Evolutionary conservation across 768 basidiomycete genomes (phyloP), one percentile per base, ranked within the genome.

Genomic region (Strobilomyces dryophilus): DNA sequence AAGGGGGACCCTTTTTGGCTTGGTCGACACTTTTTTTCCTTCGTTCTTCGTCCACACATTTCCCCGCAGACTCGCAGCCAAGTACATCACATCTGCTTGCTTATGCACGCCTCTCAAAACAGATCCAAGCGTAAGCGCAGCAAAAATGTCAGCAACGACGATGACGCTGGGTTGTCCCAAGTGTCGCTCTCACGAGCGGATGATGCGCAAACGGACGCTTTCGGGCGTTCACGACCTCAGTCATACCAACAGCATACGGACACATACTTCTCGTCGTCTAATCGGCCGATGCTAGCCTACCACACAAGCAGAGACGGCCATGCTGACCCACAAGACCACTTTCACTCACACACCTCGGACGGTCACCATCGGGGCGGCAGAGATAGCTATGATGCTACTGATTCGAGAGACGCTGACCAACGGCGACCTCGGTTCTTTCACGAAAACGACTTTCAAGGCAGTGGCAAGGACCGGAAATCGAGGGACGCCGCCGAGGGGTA

Each of bases 121-220:
- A 75, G 73, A 57, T 71, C 74, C 62, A 77, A 80, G 63, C 74
- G 80, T 60, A 77, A 79, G 65, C 78, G 79, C 66, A 71, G 70
- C 51, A 75, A 74, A 68, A 80, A 77, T 64, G 76, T 72, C 57
- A 70, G 76, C 56, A 77, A 78, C 60, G 75, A 78, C 59, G 79
- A 82, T 57, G 76, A 78, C 58, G 57, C 56, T 26, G 45, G 46
- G 44, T 60, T 61, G 60, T 69, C 71, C 55, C 76, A 60, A 51
- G 74, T 66, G 71, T 29, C 52, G 32, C 74, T 73, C 68, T 70
- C 76, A 63, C 79, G 76, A 67, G 66, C 61, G 58, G 81, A 82
- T 55, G 81, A 84, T 58, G 63, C 72, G 52, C 75, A 73, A 69
- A 66, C 76, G 61, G 79, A 83, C 55, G 66, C 75, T 52, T 83